phyloP scores from a whole-genome alignment of 495 filamentous ascomycete genomes.

The Clohesyomyces aquaticus region DNA sequence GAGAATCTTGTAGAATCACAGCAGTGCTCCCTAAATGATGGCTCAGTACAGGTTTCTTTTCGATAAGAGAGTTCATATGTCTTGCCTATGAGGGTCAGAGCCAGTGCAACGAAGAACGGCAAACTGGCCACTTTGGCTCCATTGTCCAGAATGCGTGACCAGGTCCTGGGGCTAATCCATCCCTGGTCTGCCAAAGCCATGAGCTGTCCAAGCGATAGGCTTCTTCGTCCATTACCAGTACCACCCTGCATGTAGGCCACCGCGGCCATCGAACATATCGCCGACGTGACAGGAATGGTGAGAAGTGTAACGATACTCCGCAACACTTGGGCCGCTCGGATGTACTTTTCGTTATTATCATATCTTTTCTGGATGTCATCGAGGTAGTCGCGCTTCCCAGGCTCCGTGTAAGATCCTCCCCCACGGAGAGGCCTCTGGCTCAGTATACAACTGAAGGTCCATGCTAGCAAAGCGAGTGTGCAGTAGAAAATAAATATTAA shows the following conservation, averaged over 20 bases:
- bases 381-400: not conserved
- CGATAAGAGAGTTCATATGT: not conserved
- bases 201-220: constrained; percentile 3
- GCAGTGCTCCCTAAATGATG: not conserved
- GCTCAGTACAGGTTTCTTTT: not conserved
- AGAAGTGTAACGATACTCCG: constrained; percentile 9
- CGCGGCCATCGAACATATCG: constrained; percentile 17
- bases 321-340: constrained; percentile 4
- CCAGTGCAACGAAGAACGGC: constrained; percentile 10
- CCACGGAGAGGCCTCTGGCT: constrained; percentile 7
- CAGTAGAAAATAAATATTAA: not conserved
- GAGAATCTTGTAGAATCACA: constrained; percentile 10
- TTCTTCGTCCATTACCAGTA: constrained; percentile 2
- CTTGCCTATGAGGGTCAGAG: constrained; percentile 18
- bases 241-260: constrained; percentile 17
- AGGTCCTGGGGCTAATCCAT: constrained; percentile 2
- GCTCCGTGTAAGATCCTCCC: not conserved
- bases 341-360: constrained; percentile 9
- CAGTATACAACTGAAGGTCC: not conserved
- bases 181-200: constrained; percentile 20
- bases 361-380: not conserved
- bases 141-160: not conserved
- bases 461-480: not conserved
- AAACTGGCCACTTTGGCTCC: constrained; percentile 1
- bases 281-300: constrained; percentile 17